phyloP scores from a whole-genome alignment of 352 stramenopile genomes.

The Globisporangium carolinianum region DNA sequence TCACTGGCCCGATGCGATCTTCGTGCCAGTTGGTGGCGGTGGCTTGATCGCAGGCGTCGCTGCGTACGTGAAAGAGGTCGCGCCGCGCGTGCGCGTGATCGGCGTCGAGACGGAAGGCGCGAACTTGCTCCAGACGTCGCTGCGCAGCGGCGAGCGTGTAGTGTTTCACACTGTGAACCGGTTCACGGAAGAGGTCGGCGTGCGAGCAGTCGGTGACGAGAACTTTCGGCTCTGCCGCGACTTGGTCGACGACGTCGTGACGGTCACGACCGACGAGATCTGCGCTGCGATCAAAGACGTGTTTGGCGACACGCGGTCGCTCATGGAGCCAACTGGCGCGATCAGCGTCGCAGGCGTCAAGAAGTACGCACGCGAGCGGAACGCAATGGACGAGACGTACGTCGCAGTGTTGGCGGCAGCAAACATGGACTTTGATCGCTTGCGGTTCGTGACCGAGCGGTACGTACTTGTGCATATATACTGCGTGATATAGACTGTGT shows the following conservation, averaged over 20 bases:
- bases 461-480: conserved; percentile 5
- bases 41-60: conserved; percentile 95
- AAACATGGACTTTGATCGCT: conserved; percentile 99
- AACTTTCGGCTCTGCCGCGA: conserved; percentile 93
- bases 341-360: conserved; percentile 95
- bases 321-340: conserved; percentile 93
- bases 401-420: conserved; percentile 94
- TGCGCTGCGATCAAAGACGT: conserved; percentile 90
- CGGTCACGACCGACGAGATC: conserved; percentile 95
- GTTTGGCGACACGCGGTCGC: conserved; percentile 91
- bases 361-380: conserved; percentile 82
- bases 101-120: conserved; percentile 95
- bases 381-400: conserved; percentile 71
- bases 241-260: conserved; percentile 96
- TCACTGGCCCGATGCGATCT: conserved; percentile 92
- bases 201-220: conserved; percentile 90
- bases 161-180: conserved; percentile 90
- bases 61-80: conserved; percentile 85
- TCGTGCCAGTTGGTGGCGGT: conserved; percentile 95
- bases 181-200: conserved; percentile 97
- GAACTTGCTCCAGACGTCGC: conserved; percentile 90
- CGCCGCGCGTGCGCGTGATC: conserved; percentile 91
- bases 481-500: not conserved
- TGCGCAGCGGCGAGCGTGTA: conserved; percentile 79
- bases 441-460: conserved; percentile 92